phyloP scores from a whole-genome alignment of 2,329 filamentous ascomycete genomes.

The Xylaria sp. region DNA sequence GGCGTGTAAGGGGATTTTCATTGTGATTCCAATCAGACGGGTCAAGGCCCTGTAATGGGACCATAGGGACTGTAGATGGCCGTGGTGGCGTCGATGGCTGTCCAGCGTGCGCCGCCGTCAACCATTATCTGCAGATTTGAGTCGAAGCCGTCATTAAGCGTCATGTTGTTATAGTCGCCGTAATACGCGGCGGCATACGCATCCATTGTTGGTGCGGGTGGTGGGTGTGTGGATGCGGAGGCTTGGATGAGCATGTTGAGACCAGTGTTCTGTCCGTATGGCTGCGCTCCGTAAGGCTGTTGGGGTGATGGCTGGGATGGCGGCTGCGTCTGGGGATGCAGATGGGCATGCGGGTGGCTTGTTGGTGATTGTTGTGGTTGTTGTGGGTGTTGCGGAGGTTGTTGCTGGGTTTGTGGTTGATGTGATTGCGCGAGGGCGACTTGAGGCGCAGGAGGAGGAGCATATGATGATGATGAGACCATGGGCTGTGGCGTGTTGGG shows the following conservation, averaged over 20 bases:
- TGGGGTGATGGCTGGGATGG: slow-evolving; percentile 41
- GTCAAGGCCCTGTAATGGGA: slow-evolving; percentile 34
- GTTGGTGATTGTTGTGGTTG: slow-evolving; percentile 42
- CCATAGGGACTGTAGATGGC: slow-evolving; percentile 46
- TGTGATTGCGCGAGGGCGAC: slow-evolving; percentile 34
- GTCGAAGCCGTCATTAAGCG: slow-evolving; percentile 59
- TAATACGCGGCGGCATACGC: slow-evolving; percentile 44
- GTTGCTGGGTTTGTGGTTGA: slow-evolving; percentile 40
- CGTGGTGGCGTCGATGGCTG: slow-evolving; percentile 42
- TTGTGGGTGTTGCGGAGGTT: slow-evolving; percentile 31
- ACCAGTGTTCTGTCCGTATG: slow-evolving; percentile 49
- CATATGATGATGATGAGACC: slow-evolving; percentile 22
- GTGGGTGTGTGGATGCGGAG: slow-evolving; percentile 49
- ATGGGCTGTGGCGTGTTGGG: slow-evolving; percentile 34
- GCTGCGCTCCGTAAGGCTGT: slow-evolving; percentile 37
- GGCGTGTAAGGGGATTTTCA: not conserved
- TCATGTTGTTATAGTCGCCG: slow-evolving; percentile 40
- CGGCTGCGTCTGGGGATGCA: slow-evolving; percentile 36
- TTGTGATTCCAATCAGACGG: not conserved
- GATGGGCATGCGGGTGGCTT: slow-evolving; percentile 37
- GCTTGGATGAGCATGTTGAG: slow-evolving; percentile 57
- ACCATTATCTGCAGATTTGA: slow-evolving; percentile 59
- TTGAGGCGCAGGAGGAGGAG: slow-evolving; percentile 36
- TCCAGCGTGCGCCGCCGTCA: slow-evolving; percentile 51
- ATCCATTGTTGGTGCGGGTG: slow-evolving; percentile 43